Evolutionary conservation across 2,329 filamentous ascomycete species (phyloP).

Genomic region (Neonectria coccinea): DNA sequence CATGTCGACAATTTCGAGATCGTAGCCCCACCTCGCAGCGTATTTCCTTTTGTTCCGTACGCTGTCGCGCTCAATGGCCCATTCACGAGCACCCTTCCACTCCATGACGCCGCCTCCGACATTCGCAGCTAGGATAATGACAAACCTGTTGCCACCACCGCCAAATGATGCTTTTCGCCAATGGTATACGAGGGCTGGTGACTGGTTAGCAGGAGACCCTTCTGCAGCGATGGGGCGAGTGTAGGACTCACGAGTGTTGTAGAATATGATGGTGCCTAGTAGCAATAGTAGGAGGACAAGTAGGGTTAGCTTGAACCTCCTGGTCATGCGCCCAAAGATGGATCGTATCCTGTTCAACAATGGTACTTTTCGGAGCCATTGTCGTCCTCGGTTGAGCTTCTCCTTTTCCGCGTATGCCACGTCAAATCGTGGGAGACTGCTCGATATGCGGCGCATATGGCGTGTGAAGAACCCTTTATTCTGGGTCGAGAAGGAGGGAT

Average conservation of each 20-base stretch:
- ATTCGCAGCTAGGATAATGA: slow-evolving; percentile 93
- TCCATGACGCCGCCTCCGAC: slow-evolving; percentile 98
- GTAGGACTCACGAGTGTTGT: slow-evolving; percentile 69
- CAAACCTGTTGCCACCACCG: slow-evolving; percentile 89
- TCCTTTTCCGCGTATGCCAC: slow-evolving; percentile 80
- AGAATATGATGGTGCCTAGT: slow-evolving; percentile 73
- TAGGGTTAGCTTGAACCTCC: slow-evolving; percentile 74
- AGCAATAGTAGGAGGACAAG: slow-evolving; percentile 70
- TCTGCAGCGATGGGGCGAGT: not conserved
- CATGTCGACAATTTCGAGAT: slow-evolving; percentile 97
- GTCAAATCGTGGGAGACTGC: slow-evolving; percentile 80
- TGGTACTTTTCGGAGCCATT: slow-evolving; percentile 61
- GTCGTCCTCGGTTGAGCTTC: slow-evolving; percentile 73
- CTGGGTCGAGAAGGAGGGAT: slow-evolving; percentile 82
- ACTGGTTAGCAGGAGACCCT: slow-evolving; percentile 6
- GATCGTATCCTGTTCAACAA: slow-evolving; percentile 61
- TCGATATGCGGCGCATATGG: slow-evolving; percentile 84
- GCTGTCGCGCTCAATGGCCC: slow-evolving; percentile 97
- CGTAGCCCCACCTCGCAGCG: slow-evolving; percentile 88
- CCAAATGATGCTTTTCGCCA: slow-evolving; percentile 80
- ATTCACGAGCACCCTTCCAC: slow-evolving; percentile 97
- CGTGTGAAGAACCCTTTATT: slow-evolving; percentile 89
- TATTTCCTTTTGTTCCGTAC: slow-evolving; percentile 96
- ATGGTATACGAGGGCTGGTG: slow-evolving; percentile 63
- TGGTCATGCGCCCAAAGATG: slow-evolving; percentile 65